Conservation (phyloP, 108 stramenopile genomes). For the Cyclostephanos tholiformis region DNA sequence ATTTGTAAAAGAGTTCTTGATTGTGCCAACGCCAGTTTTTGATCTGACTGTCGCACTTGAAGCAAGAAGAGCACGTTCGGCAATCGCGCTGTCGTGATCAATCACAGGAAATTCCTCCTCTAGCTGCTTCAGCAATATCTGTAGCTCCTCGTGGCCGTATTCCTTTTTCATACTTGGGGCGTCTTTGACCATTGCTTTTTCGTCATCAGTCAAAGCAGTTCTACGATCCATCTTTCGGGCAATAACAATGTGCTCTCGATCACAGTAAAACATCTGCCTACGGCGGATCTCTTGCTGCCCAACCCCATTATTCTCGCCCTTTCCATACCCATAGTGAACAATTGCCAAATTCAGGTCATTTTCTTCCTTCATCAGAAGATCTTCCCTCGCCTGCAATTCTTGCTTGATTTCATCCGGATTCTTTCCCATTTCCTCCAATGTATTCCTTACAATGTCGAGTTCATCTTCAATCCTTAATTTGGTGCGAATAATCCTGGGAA, state of each 20-base stretch:
- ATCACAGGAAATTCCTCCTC: constrained; percentile 30
- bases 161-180: constrained; percentile 7
- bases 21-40: constrained; percentile 3
- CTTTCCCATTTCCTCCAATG: constrained; percentile 23
- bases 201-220: constrained; percentile 9
- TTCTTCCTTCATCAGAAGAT: constrained; percentile 26
- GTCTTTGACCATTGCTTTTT: constrained; percentile 27
- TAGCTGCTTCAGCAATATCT: constrained; percentile 17
- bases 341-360: constrained; percentile 39
- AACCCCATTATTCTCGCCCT: constrained; percentile 28
- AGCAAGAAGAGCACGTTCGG: background rate
- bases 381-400: constrained; percentile 30
- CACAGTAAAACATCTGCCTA: constrained; percentile 52
- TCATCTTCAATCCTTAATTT: constrained; percentile 13
- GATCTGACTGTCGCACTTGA: background rate
- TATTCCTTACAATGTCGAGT: constrained; percentile 17
- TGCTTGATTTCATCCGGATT: constrained; percentile 24
- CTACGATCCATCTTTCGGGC: constrained; percentile 23
- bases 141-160: constrained; percentile 10
- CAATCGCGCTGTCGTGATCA: constrained; percentile 16
- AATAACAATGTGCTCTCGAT: constrained; percentile 40
- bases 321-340: constrained; percentile 30
- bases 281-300: constrained; percentile 27
- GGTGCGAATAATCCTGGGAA: constrained; percentile 20
- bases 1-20: constrained; percentile 15